Conservation (phyloP, 2,329 filamentous ascomycete genomes). For the Annulohypoxylon truncatum region DNA sequence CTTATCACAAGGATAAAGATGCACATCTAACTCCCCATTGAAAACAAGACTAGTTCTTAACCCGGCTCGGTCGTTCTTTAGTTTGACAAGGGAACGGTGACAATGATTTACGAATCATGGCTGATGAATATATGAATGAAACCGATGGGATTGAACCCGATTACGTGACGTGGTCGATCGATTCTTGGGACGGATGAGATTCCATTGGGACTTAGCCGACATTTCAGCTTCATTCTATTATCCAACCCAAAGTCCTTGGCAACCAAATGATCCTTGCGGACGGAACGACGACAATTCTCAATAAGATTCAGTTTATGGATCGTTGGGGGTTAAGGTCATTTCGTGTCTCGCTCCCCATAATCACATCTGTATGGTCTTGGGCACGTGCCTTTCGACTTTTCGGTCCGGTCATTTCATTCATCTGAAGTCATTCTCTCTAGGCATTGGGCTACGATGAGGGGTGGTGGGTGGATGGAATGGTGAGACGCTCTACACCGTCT, state of each 20-base stretch:
- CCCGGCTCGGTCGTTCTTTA: conserved; percentile 13
- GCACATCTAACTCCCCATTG: conserved; percentile 10
- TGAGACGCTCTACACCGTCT: conserved; percentile 26
- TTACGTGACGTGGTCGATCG: conserved; percentile 17
- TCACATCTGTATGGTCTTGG: conserved; percentile 7
- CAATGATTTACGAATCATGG: conserved; percentile 46
- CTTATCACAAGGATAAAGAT: conserved; percentile 6
- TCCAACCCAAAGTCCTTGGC: conserved; percentile 13
- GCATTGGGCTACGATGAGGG: conserved; percentile 16
- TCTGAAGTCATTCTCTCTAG: conserved; percentile 33
- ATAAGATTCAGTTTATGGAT: background rate
- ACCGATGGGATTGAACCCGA: conserved; percentile 24
- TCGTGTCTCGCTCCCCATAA: background rate
- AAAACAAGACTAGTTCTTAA: conserved; percentile 12
- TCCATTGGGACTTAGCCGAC: conserved; percentile 1
- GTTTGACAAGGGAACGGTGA: conserved; percentile 30
- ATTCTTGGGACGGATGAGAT: conserved; percentile 14
- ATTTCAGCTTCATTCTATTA: conserved; percentile 9
- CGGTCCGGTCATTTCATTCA: conserved; percentile 18
- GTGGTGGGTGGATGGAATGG: conserved; percentile 19
- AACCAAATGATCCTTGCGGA: background rate
- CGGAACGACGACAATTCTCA: background rate
- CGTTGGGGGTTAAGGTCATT: background rate
- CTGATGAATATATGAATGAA: conserved; percentile 41
- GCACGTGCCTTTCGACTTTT: conserved; percentile 17